Conservation (phyloP, 75 land plant species). For the Pinus taeda region DNA sequence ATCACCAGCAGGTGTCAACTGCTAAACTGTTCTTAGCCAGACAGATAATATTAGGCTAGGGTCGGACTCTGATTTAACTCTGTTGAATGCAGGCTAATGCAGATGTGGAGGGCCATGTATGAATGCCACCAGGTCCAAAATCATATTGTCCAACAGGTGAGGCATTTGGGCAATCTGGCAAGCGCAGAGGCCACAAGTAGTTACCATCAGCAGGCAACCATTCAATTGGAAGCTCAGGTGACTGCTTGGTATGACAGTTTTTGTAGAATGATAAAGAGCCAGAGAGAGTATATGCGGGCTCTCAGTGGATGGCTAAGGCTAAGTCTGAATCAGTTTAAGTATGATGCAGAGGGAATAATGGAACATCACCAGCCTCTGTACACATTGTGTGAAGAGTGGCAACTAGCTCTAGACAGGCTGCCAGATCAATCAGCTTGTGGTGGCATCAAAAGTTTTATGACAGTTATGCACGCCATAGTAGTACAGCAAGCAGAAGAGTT, state of each 20-base stretch:
- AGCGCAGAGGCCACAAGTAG: constrained; percentile 64
- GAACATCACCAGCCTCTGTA: constrained; percentile 17
- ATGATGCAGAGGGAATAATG: constrained; percentile 18
- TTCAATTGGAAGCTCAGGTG: constrained; percentile 71
- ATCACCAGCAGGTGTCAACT: neutral
- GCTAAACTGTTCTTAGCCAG: neutral
- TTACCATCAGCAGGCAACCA: constrained; percentile 73
- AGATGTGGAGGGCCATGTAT: constrained; percentile 95
- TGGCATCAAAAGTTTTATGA: constrained; percentile 79
- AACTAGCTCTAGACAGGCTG: constrained; percentile 72
- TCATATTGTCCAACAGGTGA: constrained; percentile 72
- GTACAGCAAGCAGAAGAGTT: constrained; percentile 76
- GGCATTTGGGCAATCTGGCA: constrained; percentile 45
- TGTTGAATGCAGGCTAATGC: constrained; percentile 51
- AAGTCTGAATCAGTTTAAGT: constrained; percentile 42
- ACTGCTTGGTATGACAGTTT: constrained; percentile 72
- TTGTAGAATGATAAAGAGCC: constrained; percentile 54
- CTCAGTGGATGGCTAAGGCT: constrained; percentile 82
- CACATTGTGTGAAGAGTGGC: constrained; percentile 77
- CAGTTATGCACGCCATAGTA: constrained; percentile 70
- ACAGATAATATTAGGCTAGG: neutral
- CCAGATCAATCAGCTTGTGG: constrained; percentile 89
- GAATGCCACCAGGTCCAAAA: constrained; percentile 79
- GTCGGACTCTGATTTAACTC: neutral
- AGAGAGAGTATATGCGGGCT: constrained; percentile 71